Conservation (phyloP, 2,329 filamentous ascomycete species). For the Colletotrichum coccodes region DNA sequence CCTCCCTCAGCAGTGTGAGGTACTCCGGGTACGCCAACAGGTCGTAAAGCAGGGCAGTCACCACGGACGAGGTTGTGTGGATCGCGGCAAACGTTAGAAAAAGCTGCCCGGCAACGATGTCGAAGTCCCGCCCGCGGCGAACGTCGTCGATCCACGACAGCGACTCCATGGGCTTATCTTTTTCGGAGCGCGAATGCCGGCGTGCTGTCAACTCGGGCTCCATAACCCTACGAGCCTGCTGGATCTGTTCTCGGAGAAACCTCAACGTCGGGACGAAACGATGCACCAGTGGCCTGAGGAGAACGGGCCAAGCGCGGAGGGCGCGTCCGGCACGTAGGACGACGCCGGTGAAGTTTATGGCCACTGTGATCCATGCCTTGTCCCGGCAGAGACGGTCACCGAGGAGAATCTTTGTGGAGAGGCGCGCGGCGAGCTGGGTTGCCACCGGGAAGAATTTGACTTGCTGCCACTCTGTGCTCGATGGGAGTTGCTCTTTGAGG, state of each 20-base stretch:
- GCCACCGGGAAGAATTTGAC: conserved; percentile 7
- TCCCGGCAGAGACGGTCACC: conserved; percentile 56
- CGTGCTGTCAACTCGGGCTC: conserved; percentile 39
- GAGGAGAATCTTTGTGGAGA: conserved; percentile 61
- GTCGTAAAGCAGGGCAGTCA: conserved; percentile 50
- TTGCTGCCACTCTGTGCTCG: conserved; percentile 37
- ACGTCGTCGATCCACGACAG: conserved; percentile 54
- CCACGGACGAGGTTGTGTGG: conserved; percentile 51
- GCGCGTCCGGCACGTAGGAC: conserved; percentile 45
- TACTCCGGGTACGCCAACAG: conserved; percentile 50
- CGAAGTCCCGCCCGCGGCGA: conserved; percentile 67
- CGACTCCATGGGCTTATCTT: conserved; percentile 46
- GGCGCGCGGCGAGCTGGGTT: conserved; percentile 51
- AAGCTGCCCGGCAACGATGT: conserved; percentile 76
- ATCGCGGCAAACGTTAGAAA: conserved; percentile 75
- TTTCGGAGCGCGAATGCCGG: conserved; percentile 37
- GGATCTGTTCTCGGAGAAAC: conserved; percentile 46
- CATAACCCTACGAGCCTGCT: conserved; percentile 48
- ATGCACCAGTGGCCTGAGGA: conserved; percentile 53
- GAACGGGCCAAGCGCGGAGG: conserved; percentile 52
- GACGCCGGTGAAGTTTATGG: conserved; percentile 52
- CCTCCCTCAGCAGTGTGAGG: conserved; percentile 51
- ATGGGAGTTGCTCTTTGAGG: conserved; percentile 2
- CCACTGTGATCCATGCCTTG: conserved; percentile 56
- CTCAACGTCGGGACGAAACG: conserved; percentile 51